phyloP scores from a whole-genome alignment of 768 basidiomycete genomes.

The Boletus tomentosulus region DNA sequence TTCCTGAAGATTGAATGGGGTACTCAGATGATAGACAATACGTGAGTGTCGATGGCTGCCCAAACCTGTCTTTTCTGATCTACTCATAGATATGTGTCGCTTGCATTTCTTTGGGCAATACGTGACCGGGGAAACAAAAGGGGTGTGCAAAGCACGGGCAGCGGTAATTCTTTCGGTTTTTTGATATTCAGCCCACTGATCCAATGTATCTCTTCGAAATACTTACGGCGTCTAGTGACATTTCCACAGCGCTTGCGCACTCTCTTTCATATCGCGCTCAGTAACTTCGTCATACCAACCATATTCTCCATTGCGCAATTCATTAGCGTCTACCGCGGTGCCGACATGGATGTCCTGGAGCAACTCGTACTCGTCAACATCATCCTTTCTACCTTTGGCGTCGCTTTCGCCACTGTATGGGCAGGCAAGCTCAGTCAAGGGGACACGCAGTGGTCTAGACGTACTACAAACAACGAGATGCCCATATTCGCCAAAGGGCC shows the following conservation, averaged over 20 bases:
- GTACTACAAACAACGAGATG: not conserved
- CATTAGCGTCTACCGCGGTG: conserved; percentile 1
- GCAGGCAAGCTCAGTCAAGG: not conserved
- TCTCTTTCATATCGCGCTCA: conserved; percentile 23
- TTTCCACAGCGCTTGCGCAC: conserved; percentile 9
- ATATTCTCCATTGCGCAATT: conserved; percentile 12
- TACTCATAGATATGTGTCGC: conserved; percentile 5
- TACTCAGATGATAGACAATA: conserved; percentile 28
- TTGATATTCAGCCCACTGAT: not conserved
- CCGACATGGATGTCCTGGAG: not conserved
- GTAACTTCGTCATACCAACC: conserved; percentile 26
- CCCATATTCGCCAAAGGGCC: not conserved
- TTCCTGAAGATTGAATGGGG: conserved; percentile 32
- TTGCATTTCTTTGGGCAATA: conserved; percentile 13
- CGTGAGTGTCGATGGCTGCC: conserved; percentile 4
- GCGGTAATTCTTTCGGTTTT: not conserved
- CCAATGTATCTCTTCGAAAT: not conserved
- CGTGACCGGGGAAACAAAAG: not conserved
- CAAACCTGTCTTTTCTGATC: not conserved
- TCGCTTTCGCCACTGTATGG: conserved; percentile 9
- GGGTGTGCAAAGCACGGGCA: not conserved
- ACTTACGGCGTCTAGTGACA: not conserved
- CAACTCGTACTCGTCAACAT: conserved; percentile 5
- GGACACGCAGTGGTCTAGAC: not conserved
- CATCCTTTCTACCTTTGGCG: conserved; percentile 12